Evolutionary conservation across 306 rosid species (phyloP).

Genomic region (Vicia villosa): DNA sequence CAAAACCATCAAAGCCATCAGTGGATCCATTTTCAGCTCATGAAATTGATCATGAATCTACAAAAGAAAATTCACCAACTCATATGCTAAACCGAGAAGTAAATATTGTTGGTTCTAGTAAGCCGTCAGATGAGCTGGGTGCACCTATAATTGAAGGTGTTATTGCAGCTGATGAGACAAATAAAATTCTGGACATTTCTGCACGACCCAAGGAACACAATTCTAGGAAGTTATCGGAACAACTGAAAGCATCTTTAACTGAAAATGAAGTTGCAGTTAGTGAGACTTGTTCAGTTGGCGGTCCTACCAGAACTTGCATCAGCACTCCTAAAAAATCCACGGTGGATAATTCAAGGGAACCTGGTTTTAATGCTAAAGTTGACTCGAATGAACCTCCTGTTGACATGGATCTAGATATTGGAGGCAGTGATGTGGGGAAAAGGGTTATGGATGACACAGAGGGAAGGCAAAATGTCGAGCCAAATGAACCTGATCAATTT

Average conservation of each 20-base stretch:
- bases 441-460: slow-evolving; percentile 36
- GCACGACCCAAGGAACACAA: slow-evolving; percentile 37
- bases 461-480: slow-evolving; percentile 34
- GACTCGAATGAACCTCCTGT: slow-evolving; percentile 41
- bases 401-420: slow-evolving; percentile 39
- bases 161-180: slow-evolving; percentile 29
- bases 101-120: slow-evolving; percentile 42
- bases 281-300: slow-evolving; percentile 31
- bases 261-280: slow-evolving; percentile 35
- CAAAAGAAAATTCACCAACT: slow-evolving; percentile 36
- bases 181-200: slow-evolving; percentile 36
- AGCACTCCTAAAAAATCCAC: slow-evolving; percentile 30
- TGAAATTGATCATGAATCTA: slow-evolving; percentile 46
- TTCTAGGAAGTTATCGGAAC: slow-evolving; percentile 29
- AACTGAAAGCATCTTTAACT: slow-evolving; percentile 31
- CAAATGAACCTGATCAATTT: slow-evolving; percentile 35
- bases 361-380: slow-evolving; percentile 33
- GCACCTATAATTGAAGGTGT: slow-evolving; percentile 32
- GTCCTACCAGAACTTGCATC: slow-evolving; percentile 26
- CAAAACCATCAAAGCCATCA: slow-evolving; percentile 56
- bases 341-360: slow-evolving; percentile 39
- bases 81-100: slow-evolving; percentile 23
- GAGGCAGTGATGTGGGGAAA: slow-evolving; percentile 35
- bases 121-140: slow-evolving; percentile 39
- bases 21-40: slow-evolving; percentile 64